A percentile compares a stretch with the other conserved stretches of the same genome.
Conservation (phyloP, 2,329 filamentous ascomycete genomes). For the Trichoderma citrinoviride region DNA sequence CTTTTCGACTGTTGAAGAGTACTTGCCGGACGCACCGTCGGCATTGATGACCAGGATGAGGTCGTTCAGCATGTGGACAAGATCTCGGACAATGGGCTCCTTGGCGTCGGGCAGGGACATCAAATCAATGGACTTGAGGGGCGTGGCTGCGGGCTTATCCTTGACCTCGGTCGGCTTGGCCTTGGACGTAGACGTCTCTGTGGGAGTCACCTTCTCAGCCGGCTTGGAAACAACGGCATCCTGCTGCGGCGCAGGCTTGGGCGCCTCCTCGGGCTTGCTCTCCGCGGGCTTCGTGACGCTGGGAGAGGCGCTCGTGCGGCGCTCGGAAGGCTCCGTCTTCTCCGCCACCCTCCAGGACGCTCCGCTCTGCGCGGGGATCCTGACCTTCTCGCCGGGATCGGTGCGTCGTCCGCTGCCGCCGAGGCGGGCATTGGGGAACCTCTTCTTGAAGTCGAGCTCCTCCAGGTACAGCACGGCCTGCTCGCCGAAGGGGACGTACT, state of each 20-base stretch:
- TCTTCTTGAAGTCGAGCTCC: constrained; percentile 86
- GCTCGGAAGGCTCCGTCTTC: constrained; percentile 52
- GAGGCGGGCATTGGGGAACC: constrained; percentile 59
- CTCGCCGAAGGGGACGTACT: constrained; percentile 92
- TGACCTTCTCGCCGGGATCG: constrained; percentile 68
- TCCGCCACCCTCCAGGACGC: constrained; percentile 76
- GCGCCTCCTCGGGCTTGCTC: constrained; percentile 29
- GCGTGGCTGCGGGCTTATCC: constrained; percentile 62
- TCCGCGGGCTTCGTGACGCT: constrained; percentile 30
- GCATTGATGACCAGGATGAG: constrained; percentile 92
- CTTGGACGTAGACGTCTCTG: constrained; percentile 31
- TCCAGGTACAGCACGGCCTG: constrained; percentile 93
- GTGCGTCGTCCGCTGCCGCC: constrained; percentile 47
- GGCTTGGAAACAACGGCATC: constrained; percentile 30
- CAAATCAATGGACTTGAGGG: constrained; percentile 71
- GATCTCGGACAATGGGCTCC: constrained; percentile 86
- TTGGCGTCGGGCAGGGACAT: constrained; percentile 71
- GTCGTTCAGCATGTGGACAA: constrained; percentile 94
- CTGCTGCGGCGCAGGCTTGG: constrained; percentile 16
- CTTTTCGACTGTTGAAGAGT: constrained; percentile 74
- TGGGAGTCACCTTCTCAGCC: constrained; percentile 24
- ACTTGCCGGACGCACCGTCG: constrained; percentile 74
- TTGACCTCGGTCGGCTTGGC: constrained; percentile 59
- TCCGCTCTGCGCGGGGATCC: constrained; percentile 81
- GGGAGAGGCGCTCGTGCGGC: constrained; percentile 59